Evolutionary conservation across 2,329 filamentous ascomycete genomes (phyloP).

Genomic region (Cadophora sp.): DNA sequence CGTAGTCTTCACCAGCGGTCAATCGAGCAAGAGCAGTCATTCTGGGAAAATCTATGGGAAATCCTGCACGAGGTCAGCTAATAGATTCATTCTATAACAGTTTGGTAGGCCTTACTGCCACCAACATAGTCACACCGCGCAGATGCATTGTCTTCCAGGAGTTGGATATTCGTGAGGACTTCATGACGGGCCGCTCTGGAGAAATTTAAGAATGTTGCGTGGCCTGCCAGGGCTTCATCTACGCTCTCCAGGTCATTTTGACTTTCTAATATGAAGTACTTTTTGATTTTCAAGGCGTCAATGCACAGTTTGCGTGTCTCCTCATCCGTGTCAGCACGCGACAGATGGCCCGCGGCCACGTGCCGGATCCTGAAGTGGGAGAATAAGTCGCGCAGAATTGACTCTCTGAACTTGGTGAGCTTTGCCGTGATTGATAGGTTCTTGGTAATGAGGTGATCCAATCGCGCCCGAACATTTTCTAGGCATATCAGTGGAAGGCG

Average conservation of each 20-base stretch:
- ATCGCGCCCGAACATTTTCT: slow-evolving; percentile 12
- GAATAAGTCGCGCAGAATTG: slow-evolving; percentile 19
- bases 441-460: slow-evolving; percentile 15
- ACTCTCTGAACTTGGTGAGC: slow-evolving; percentile 14
- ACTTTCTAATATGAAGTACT: slow-evolving; percentile 11
- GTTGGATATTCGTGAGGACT: slow-evolving; percentile 21
- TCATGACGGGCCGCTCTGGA: slow-evolving; percentile 18
- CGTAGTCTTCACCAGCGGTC: slow-evolving; percentile 8
- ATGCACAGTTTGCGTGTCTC: slow-evolving; percentile 17
- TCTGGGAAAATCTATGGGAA: slow-evolving; percentile 21
- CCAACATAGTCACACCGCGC: background rate
- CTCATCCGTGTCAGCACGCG: slow-evolving; percentile 18
- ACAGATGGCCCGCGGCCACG: slow-evolving; percentile 21
- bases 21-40: slow-evolving; percentile 18
- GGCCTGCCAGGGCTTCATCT: slow-evolving; percentile 19
- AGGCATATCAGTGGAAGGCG: slow-evolving; percentile 7
- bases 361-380: slow-evolving; percentile 23
- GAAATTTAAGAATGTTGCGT: slow-evolving; percentile 16
- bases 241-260: slow-evolving; percentile 21
- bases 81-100: background rate
- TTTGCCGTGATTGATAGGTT: slow-evolving; percentile 20
- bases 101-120: background rate
- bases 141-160: slow-evolving; percentile 5
- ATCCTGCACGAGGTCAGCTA: background rate
- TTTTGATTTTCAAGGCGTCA: slow-evolving; percentile 14